Percentiles rank a stretch among this genome's conserved stretches.
Conservation (phyloP, 345 rosid species). For the Aurinia saxatilis region DNA sequence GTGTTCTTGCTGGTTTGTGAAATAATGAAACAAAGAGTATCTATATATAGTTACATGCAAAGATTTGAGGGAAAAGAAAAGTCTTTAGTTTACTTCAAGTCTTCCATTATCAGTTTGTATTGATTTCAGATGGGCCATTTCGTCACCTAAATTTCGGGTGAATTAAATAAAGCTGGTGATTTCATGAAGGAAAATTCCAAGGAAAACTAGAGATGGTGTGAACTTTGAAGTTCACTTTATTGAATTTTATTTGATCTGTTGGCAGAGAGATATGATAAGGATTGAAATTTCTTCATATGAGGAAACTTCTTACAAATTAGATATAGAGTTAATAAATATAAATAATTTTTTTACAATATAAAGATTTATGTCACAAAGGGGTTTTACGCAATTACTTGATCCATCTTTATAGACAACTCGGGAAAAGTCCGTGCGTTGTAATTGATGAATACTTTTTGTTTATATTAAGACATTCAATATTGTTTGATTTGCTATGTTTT, state of each 20-base stretch:
- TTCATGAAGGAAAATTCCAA: conserved; percentile 10
- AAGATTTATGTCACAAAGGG: too few species aligned
- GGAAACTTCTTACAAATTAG: conserved; percentile 5
- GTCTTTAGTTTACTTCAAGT: conserved; percentile 23
- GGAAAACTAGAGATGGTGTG: background rate
- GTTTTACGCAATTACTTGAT: too few species aligned
- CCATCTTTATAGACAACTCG: too few species aligned
- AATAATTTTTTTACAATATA: too few species aligned
- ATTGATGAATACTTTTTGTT: too few species aligned
- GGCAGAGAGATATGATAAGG: background rate
- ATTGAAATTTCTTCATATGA: background rate
- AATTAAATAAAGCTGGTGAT: conserved; percentile 1
- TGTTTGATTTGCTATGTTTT: too few species aligned
- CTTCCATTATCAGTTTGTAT: conserved; percentile 9
- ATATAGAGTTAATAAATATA: too few species aligned
- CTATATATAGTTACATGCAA: background rate
- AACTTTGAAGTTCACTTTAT: background rate
- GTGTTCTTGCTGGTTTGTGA: conserved; percentile 1
- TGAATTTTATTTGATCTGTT: background rate
- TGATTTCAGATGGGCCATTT: conserved; percentile 7
- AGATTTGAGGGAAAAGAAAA: background rate
- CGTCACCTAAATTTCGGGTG: conserved; percentile 2
- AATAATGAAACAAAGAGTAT: conserved; percentile 3
- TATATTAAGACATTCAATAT: too few species aligned
- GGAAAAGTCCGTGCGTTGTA: too few species aligned